A percentile compares a stretch with the other conserved stretches of the same genome.
phyloP scores from a whole-genome alignment of 495 filamentous ascomycete genomes.

The Patellaria atrata region DNA sequence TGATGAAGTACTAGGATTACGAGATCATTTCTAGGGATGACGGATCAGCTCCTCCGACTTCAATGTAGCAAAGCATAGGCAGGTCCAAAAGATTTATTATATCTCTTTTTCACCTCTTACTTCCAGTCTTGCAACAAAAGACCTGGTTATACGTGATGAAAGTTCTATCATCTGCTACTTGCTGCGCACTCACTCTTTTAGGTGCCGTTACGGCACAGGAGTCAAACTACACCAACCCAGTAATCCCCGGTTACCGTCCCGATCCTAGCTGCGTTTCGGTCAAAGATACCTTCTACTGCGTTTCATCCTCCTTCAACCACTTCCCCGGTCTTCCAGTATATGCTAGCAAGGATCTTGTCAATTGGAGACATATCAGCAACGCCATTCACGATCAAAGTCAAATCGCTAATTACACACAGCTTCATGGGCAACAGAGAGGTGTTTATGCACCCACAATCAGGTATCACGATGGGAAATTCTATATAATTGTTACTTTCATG shows the following conservation, averaged over 20 bases:
- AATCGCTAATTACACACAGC: conserved; percentile 26
- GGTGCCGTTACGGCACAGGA: too few relatives aligned
- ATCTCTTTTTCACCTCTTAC: too few relatives aligned
- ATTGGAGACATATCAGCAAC: conserved; percentile 5
- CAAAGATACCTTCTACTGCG: conserved; percentile 6
- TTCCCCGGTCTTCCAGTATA: conserved; percentile 33
- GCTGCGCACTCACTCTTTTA: too few relatives aligned
- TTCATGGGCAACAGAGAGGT: conserved; percentile 3
- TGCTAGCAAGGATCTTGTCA: conserved; percentile 20
- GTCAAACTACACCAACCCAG: too few relatives aligned
- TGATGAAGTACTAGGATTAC: too few relatives aligned
- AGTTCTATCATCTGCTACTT: too few relatives aligned
- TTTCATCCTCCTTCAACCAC: conserved; percentile 1
- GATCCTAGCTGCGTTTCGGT: conserved; percentile 4
- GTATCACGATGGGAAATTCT: conserved; percentile 3
- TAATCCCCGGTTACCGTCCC: conserved; percentile 4
- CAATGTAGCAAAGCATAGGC: too few relatives aligned
- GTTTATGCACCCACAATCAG: conserved; percentile 3
- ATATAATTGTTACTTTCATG: conserved; percentile 36
- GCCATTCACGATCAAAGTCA: conserved; percentile 12
- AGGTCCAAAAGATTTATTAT: too few relatives aligned
- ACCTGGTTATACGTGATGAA: too few relatives aligned
- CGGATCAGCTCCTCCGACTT: too few relatives aligned
- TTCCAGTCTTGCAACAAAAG: too few relatives aligned
- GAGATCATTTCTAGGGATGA: too few relatives aligned